These are phyloP conservation scores for Sclerotiophoma versabilis DNA, from an alignment of 2,329 filamentous ascomycete genomes.

Conservation along the genomic window DNA sequence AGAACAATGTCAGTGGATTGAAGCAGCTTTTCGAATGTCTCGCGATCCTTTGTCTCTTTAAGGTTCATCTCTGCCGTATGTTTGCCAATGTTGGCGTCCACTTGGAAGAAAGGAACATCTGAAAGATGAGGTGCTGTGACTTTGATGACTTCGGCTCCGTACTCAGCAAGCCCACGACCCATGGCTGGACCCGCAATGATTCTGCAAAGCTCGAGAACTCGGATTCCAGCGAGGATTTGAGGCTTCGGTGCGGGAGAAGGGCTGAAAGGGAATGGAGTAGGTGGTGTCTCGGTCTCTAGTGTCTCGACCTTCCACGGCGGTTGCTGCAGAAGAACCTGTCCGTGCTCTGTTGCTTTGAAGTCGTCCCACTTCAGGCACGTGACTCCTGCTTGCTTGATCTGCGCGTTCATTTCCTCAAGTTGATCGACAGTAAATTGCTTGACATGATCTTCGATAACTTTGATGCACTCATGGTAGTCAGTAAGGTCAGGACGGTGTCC, in stretches of 20 bases:
- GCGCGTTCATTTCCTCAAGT: conserved; percentile 52
- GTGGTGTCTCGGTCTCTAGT: conserved; percentile 60
- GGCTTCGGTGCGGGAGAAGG: conserved; percentile 48
- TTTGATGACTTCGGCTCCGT: conserved; percentile 77
- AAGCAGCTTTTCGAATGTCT: conserved; percentile 65
- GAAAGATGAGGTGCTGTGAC: conserved; percentile 72
- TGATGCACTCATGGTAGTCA: conserved; percentile 51
- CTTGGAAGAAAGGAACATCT: conserved; percentile 75
- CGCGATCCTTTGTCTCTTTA: conserved; percentile 61
- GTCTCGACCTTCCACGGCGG: conserved; percentile 59
- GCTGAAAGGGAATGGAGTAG: conserved; percentile 55
- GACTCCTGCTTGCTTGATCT: conserved; percentile 53
- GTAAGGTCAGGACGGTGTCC: conserved; percentile 67
- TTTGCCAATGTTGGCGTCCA: conserved; percentile 76
- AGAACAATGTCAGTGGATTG: conserved; percentile 70
- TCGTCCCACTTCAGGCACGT: conserved; percentile 52
- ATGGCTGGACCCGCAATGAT: conserved; percentile 80
- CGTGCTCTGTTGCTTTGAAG: conserved; percentile 50
- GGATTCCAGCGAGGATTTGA: conserved; percentile 64
- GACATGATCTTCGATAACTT: conserved; percentile 53
- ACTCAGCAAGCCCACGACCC: conserved; percentile 73
- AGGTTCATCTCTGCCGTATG: conserved; percentile 70
- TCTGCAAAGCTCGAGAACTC: conserved; percentile 76
- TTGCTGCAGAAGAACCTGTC: conserved; percentile 49
- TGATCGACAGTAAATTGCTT: conserved; percentile 49